phyloP scores from a whole-genome alignment of 2,329 filamentous ascomycete species.

The Phialocephala subalpina region DNA sequence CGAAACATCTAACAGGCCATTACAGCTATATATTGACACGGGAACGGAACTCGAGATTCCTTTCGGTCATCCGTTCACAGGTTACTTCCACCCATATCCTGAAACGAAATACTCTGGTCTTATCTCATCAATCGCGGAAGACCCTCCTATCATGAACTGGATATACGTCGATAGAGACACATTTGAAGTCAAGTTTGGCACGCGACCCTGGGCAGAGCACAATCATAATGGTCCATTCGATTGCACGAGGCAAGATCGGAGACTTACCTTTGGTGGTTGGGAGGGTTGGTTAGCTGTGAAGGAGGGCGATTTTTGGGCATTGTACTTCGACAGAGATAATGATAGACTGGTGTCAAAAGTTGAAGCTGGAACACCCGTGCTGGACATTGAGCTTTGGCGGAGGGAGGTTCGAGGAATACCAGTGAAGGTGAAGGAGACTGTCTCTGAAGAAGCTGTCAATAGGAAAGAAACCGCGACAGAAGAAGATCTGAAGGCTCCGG shows the following conservation, averaged over 20 bases:
- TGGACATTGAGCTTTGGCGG: constrained; percentile 60
- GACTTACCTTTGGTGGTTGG: constrained; percentile 69
- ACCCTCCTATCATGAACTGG: constrained; percentile 73
- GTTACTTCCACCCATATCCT: constrained; percentile 65
- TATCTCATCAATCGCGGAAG: constrained; percentile 56
- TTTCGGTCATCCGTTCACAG: constrained; percentile 57
- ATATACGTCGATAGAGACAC: constrained; percentile 68
- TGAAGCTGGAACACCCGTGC: constrained; percentile 54
- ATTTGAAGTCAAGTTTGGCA: constrained; percentile 66
- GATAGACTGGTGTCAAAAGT: constrained; percentile 55
- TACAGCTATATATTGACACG: constrained; percentile 12
- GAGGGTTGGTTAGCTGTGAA: constrained; percentile 66
- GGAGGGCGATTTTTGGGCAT: constrained; percentile 53
- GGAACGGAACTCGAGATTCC: background rate
- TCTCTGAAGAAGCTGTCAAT: background rate
- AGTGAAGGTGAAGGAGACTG: background rate
- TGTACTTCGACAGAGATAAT: constrained; percentile 60
- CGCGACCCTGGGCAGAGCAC: constrained; percentile 72
- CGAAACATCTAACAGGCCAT: background rate
- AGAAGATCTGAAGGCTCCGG: too few relatives aligned
- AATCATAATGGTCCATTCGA: constrained; percentile 81
- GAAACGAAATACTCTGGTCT: constrained; percentile 53
- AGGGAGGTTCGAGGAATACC: background rate
- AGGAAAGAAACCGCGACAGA: too few relatives aligned
- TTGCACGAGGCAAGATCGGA: constrained; percentile 59